phyloP scores from a whole-genome alignment of 1,284 basidiomycete genomes.

The Gomphus bonarii region DNA sequence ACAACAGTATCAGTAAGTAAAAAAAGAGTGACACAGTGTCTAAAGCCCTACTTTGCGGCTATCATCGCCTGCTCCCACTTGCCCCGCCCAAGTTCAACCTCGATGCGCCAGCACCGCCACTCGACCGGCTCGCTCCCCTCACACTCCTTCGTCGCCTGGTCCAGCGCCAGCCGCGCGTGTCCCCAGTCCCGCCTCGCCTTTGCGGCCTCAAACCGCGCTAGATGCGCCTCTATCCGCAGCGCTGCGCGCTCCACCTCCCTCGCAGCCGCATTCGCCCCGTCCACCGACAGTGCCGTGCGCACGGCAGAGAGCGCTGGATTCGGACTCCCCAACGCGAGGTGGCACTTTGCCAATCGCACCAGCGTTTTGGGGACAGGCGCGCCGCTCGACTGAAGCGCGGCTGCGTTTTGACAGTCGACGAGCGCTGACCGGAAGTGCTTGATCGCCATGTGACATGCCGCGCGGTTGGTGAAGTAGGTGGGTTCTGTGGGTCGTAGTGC shows the following conservation, averaged over 20 bases:
- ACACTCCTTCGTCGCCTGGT: slow-evolving; percentile 54
- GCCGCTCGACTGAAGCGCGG: slow-evolving; percentile 39
- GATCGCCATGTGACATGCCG: slow-evolving; percentile 75
- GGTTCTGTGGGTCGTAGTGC: slow-evolving; percentile 61
- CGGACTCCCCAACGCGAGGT: slow-evolving; percentile 63
- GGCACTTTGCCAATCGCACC: slow-evolving; percentile 70
- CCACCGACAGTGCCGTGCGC: slow-evolving; percentile 41
- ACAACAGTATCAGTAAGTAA: background rate
- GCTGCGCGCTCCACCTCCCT: slow-evolving; percentile 51
- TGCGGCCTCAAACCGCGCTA: slow-evolving; percentile 52
- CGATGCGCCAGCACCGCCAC: slow-evolving; percentile 72
- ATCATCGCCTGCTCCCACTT: slow-evolving; percentile 60
- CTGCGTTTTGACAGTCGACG: slow-evolving; percentile 70
- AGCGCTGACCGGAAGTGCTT: slow-evolving; percentile 69
- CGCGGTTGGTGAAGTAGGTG: slow-evolving; percentile 75
- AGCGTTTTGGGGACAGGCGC: slow-evolving; percentile 53
- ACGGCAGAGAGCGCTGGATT: slow-evolving; percentile 55
- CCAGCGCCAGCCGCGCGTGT: slow-evolving; percentile 58
- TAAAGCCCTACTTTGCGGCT: slow-evolving; percentile 53
- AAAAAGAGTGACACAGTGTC: slow-evolving; percentile 9
- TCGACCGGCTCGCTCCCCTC: slow-evolving; percentile 67
- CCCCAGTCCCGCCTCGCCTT: slow-evolving; percentile 55
- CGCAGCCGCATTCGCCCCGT: slow-evolving; percentile 46
- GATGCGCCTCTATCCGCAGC: slow-evolving; percentile 49
- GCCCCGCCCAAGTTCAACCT: slow-evolving; percentile 61